Percentiles rank a stretch among this genome's conserved stretches.
These are phyloP conservation scores for Colletotrichum sp. DNA, from an alignment of 2,329 filamentous ascomycete species.

Conservation along the genomic window DNA sequence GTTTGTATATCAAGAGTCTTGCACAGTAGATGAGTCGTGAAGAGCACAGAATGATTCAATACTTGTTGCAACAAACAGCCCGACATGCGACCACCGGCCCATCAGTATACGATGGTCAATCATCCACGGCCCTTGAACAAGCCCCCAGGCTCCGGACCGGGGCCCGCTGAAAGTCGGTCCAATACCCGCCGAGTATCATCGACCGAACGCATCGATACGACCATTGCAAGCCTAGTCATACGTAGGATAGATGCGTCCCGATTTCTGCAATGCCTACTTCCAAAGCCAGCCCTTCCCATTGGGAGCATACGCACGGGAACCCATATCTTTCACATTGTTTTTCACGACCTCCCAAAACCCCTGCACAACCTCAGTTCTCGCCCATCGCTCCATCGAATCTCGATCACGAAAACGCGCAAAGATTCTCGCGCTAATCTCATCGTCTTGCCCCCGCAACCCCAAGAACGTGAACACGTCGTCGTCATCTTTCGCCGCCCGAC, in stretches of 20 bases:
- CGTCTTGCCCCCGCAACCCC: slow-evolving; percentile 24
- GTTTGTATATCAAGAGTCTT: too few relatives aligned
- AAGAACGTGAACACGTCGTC: slow-evolving; percentile 25
- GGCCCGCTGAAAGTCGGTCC: not conserved
- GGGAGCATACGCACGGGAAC: slow-evolving; percentile 21
- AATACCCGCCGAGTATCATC: not conserved
- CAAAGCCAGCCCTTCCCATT: slow-evolving; percentile 29
- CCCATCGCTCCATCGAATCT: slow-evolving; percentile 24
- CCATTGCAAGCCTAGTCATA: not conserved
- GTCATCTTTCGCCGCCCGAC: slow-evolving; percentile 21
- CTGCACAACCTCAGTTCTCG: slow-evolving; percentile 16
- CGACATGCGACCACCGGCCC: not conserved
- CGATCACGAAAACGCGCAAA: slow-evolving; percentile 26
- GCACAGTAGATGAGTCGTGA: not conserved
- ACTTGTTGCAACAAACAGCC: not conserved
- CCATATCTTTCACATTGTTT: slow-evolving; percentile 22
- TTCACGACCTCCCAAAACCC: slow-evolving; percentile 26
- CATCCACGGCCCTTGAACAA: not conserved
- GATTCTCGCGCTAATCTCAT: slow-evolving; percentile 23
- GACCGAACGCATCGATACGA: not conserved
- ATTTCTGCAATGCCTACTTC: slow-evolving; percentile 17
- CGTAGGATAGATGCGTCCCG: not conserved
- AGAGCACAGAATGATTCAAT: fast-evolving
- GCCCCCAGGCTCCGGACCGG: too few relatives aligned
- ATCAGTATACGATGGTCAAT: not conserved